Percentiles rank a stretch among this genome's conserved stretches.
Evolutionary conservation across 1,284 basidiomycete species (phyloP).

Genomic region (Trichosporon sp.): DNA sequence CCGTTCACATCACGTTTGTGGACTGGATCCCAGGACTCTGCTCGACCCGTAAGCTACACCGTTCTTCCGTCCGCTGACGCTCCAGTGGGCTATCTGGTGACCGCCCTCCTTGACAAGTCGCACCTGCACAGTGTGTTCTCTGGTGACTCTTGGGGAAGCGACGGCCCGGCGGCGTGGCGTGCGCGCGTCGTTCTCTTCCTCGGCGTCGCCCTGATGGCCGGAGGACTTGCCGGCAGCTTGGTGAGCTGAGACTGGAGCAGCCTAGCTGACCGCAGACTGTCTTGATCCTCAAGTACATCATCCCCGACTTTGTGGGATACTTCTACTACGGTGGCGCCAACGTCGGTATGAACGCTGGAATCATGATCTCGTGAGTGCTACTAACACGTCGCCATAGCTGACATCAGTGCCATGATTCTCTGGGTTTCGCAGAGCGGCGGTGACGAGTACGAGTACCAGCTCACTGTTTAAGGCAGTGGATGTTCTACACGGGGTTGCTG

Average conservation of each 20-base stretch:
- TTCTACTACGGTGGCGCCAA: slow-evolving; percentile 92
- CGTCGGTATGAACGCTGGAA: slow-evolving; percentile 81
- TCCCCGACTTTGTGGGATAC: slow-evolving; percentile 71
- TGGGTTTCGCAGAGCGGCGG: slow-evolving; percentile 49
- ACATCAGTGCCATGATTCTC: slow-evolving; percentile 46
- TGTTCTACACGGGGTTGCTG: not conserved
- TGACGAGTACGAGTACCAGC: slow-evolving; percentile 51
- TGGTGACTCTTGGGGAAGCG: slow-evolving; percentile 55
- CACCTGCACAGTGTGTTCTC: slow-evolving; percentile 74
- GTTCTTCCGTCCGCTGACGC: slow-evolving; percentile 9
- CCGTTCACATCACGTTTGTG: slow-evolving; percentile 81
- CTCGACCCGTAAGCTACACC: slow-evolving; percentile 58
- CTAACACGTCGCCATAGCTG: not conserved
- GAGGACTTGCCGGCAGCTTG: slow-evolving; percentile 87
- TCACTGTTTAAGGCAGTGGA: slow-evolving; percentile 39
- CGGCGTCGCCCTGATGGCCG: slow-evolving; percentile 94
- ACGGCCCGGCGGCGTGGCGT: slow-evolving; percentile 78
- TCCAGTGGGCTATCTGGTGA: slow-evolving; percentile 77
- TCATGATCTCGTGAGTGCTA: slow-evolving; percentile 66
- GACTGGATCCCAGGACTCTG: slow-evolving; percentile 96
- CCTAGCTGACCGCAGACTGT: slow-evolving; percentile 62
- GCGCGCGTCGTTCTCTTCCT: slow-evolving; percentile 87
- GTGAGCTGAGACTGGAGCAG: slow-evolving; percentile 49
- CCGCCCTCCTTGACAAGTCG: slow-evolving; percentile 94
- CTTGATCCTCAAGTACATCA: slow-evolving; percentile 85